Base-by-base conservation (phyloP, 495 filamentous ascomycete genomes). In the Mytilinidion resinicola region DNA sequence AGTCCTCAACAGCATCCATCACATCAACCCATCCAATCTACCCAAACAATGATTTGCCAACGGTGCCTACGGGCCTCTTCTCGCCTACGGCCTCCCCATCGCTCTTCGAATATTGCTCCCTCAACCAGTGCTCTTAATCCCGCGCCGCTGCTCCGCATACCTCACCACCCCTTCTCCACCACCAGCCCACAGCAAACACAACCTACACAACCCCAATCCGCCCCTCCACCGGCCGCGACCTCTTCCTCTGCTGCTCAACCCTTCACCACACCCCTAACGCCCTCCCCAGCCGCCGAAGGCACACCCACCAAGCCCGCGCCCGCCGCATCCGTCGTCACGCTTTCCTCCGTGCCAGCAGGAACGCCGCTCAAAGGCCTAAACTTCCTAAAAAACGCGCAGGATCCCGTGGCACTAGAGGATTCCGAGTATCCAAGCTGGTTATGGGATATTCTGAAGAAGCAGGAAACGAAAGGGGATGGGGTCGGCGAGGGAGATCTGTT, bases 371-470 rank as follows among this genome's bases (percentile, higher is more conserved):
- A 77, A 34, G 90, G 91, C 7, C 78, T 98, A 59, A 95, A 90
- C 71, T 96, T 93, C 75, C 76, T 95, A 67, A 96, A 96, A 76
- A 79, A 79, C 39, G 84, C 90, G 67, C 83, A 84, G 0, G 80
- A 83, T 56, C 71, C 83, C 4, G 63, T 95, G 10, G 93, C 93
- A 33, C 75, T 83, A 65, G 80, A 86, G 53, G 93, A 98, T 69
- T 74, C 80, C 35, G 91, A 90, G 54, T 98, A 98, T 75, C 93
- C 93, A 14, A 80, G 77, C 11, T 98, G 93, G 93, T 74, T 98
- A 53, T 98, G 93, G 93, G 73, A 67, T 0, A 80, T 91, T 61
- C 74, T 96, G 21, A 81, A 69, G 68, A 72, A 73, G 59, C 60
- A 65, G 38, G 70, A 71, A 44, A 71, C 68, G 65, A 74, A 72